These are phyloP conservation scores for Brassica balearica DNA, from an alignment of 441 rosid species.

Conservation along the genomic window DNA sequence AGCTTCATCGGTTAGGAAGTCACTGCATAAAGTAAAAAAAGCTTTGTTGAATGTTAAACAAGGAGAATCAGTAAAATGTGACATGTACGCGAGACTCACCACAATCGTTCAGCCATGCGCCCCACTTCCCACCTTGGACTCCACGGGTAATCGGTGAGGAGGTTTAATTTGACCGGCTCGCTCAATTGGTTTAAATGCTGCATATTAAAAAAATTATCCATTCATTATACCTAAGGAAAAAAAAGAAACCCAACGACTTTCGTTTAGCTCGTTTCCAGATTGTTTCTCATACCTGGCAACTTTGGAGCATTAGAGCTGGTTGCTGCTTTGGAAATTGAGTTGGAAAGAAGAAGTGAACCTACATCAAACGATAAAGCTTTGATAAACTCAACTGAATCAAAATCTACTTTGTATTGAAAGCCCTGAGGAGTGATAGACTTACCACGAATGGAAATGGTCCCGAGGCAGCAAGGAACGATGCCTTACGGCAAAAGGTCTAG, in stretches of 20 bases:
- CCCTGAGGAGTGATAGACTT: constrained; percentile 26
- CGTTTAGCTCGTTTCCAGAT: not conserved
- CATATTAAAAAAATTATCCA: not conserved
- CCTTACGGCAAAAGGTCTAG: constrained; percentile 84
- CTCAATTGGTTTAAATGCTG: constrained; percentile 72
- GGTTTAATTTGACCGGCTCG: constrained; percentile 65
- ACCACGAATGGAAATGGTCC: constrained; percentile 88
- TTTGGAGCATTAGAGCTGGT: constrained; percentile 80
- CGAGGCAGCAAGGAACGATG: constrained; percentile 70
- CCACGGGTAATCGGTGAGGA: constrained; percentile 81
- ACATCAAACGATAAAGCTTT: constrained; percentile 34
- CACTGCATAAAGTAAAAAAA: constrained; percentile 50
- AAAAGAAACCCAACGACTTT: not conserved
- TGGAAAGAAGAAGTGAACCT: constrained; percentile 77
- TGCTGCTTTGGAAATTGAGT: constrained; percentile 89
- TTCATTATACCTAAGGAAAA: constrained; percentile 1
- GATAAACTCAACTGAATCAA: not conserved
- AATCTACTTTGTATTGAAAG: not conserved
- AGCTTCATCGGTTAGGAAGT: constrained; percentile 72
- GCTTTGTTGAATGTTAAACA: not conserved
- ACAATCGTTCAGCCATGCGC: constrained; percentile 82
- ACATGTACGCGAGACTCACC: constrained; percentile 52
- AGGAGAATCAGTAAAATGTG: not conserved
- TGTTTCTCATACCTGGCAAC: constrained; percentile 67
- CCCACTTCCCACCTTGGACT: constrained; percentile 95